Percentiles rank a stretch among this genome's conserved stretches.
Evolutionary conservation across 306 rosid species (phyloP).

Genomic region (Rosa chinensis): DNA sequence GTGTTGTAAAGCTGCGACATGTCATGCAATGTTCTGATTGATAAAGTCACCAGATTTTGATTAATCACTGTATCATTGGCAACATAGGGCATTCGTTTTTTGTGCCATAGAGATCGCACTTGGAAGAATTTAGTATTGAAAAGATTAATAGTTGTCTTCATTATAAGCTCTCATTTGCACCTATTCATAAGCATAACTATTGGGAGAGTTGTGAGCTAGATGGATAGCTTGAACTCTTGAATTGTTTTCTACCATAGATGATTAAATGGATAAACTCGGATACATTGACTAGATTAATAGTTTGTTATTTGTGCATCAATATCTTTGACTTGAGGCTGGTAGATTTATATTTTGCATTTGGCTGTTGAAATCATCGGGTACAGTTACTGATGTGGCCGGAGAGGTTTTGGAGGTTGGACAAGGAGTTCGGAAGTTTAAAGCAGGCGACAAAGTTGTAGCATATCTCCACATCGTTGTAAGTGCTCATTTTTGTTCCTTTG

Average conservation of each 20-base stretch:
- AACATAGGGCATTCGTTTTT: background rate
- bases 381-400: constrained; percentile 77
- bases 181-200: background rate
- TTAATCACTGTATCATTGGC: background rate
- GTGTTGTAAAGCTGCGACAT: background rate
- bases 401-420: constrained; percentile 59
- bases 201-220: background rate
- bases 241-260: background rate
- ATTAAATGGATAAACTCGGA: background rate
- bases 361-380: constrained; percentile 11
- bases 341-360: background rate
- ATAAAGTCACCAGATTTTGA: background rate
- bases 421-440: constrained; percentile 51
- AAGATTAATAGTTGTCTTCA: background rate
- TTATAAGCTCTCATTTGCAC: background rate
- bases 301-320: background rate
- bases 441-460: constrained; percentile 70
- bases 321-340: background rate
- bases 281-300: background rate
- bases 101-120: background rate
- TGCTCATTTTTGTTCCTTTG: background rate
- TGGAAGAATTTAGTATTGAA: background rate
- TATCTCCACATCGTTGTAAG: constrained; percentile 37
- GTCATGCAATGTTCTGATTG: background rate
- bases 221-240: background rate